phyloP scores from a whole-genome alignment of 2,329 filamentous ascomycete genomes.

The Dactylellina haptotyla region DNA sequence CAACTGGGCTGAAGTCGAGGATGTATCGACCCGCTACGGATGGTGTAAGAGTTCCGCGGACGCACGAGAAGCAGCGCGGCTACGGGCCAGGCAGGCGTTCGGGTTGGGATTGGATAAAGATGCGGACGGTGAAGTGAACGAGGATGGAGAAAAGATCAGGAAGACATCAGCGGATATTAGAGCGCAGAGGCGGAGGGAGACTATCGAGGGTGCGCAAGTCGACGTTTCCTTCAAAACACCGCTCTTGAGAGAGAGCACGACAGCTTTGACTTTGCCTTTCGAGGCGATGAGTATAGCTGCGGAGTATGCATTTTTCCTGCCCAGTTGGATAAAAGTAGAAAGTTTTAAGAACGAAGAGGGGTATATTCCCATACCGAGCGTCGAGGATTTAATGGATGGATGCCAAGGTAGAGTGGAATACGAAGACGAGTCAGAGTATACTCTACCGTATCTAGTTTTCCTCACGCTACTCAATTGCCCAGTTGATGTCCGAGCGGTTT shows the following conservation, averaged over 20 bases:
- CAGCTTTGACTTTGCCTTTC: slow-evolving; percentile 31
- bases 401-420: slow-evolving; percentile 60
- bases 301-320: slow-evolving; percentile 79
- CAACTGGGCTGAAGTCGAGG: slow-evolving; percentile 58
- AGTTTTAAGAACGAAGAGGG: slow-evolving; percentile 21
- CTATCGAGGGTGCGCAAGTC: slow-evolving; percentile 16
- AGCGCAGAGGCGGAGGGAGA: slow-evolving; percentile 28
- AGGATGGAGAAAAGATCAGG: slow-evolving; percentile 29
- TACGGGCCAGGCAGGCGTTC: slow-evolving; percentile 24
- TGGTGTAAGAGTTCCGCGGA: slow-evolving; percentile 49
- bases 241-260: slow-evolving; percentile 17
- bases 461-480: slow-evolving; percentile 78
- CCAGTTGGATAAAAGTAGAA: slow-evolving; percentile 57
- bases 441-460: slow-evolving; percentile 80
- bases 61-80: slow-evolving; percentile 31
- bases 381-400: slow-evolving; percentile 64
- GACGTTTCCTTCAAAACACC: slow-evolving; percentile 34
- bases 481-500: slow-evolving; percentile 81
- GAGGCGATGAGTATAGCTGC: slow-evolving; percentile 62
- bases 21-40: slow-evolving; percentile 44
- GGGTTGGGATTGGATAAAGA: slow-evolving; percentile 13
- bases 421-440: slow-evolving; percentile 82
- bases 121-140: slow-evolving; percentile 22
- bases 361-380: slow-evolving; percentile 59
- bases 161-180: slow-evolving; percentile 44